phyloP scores from a whole-genome alignment of 2,329 filamentous ascomycete genomes.

The Pochonia chlamydosporia region DNA sequence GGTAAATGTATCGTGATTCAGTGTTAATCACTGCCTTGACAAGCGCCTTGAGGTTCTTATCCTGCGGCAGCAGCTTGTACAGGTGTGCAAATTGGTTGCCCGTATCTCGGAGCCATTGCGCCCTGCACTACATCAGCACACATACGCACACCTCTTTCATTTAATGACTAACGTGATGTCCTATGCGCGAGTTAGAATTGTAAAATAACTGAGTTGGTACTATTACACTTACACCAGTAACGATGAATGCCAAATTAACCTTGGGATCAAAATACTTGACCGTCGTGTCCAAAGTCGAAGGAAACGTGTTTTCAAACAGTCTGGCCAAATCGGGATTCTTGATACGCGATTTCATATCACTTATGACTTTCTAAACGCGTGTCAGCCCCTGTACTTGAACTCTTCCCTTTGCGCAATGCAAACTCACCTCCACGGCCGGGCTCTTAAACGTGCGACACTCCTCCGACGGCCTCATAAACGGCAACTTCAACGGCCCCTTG shows the following conservation, averaged over 20 bases:
- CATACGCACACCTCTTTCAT: background rate
- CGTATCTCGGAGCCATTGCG: slow-evolving; percentile 74
- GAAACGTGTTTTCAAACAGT: slow-evolving; percentile 78
- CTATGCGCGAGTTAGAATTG: slow-evolving; percentile 5
- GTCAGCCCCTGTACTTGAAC: too few species aligned
- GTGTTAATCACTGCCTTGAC: slow-evolving; percentile 68
- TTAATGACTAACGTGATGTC: slow-evolving; percentile 18
- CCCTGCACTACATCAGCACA: slow-evolving; percentile 8
- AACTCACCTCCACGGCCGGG: slow-evolving; percentile 19
- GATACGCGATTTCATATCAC: slow-evolving; percentile 32
- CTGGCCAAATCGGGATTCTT: slow-evolving; percentile 61
- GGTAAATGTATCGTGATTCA: slow-evolving; percentile 61
- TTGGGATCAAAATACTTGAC: slow-evolving; percentile 68
- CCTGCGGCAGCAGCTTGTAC: slow-evolving; percentile 49
- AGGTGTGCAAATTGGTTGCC: slow-evolving; percentile 69
- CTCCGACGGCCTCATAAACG: slow-evolving; percentile 20
- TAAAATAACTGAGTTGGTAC: background rate
- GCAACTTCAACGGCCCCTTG: slow-evolving; percentile 14
- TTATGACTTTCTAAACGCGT: slow-evolving; percentile 17
- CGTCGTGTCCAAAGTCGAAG: slow-evolving; percentile 78
- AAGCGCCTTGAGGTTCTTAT: slow-evolving; percentile 57
- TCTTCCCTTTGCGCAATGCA: background rate
- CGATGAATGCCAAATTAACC: slow-evolving; percentile 66
- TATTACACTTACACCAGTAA: slow-evolving; percentile 66
- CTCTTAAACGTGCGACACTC: slow-evolving; percentile 22